Evolutionary conservation across 139 green algal species (phyloP).

Genomic region (Closterium sp.): DNA sequence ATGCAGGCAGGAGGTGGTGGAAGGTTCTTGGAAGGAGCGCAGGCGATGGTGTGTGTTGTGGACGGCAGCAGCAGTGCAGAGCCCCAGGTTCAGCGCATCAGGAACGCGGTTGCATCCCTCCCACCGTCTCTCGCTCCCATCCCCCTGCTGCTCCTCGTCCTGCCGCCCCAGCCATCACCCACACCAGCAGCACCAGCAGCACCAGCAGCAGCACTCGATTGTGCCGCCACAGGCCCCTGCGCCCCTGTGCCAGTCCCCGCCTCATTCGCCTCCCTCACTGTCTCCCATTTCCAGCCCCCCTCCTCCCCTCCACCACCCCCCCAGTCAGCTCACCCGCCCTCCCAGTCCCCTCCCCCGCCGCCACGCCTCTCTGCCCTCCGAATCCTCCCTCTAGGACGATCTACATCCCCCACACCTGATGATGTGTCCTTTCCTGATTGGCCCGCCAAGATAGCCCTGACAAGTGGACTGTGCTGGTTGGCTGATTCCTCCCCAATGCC

Average conservation of each 20-base stretch:
- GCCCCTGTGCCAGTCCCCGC: background rate
- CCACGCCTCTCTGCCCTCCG: background rate
- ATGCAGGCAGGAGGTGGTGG: background rate
- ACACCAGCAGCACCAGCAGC: background rate
- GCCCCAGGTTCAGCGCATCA: background rate
- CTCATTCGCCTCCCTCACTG: background rate
- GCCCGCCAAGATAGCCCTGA: background rate
- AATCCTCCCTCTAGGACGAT: background rate
- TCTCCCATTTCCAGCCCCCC: background rate
- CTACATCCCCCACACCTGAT: background rate
- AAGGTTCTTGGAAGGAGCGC: background rate
- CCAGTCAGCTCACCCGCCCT: background rate
- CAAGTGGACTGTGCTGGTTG: background rate
- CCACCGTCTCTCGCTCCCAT: background rate
- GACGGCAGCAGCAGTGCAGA: background rate
- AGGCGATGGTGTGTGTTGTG: background rate
- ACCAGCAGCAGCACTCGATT: background rate
- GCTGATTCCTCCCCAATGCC: background rate
- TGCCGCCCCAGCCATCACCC: background rate
- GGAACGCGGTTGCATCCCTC: background rate
- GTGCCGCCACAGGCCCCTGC: background rate
- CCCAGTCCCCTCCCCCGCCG: background rate
- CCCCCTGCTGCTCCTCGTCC: background rate
- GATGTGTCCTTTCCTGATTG: background rate
- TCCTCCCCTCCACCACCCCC: background rate